Evolutionary conservation across 306 rosid species (phyloP).

Genomic region (Citrullus mucosospermus): DNA sequence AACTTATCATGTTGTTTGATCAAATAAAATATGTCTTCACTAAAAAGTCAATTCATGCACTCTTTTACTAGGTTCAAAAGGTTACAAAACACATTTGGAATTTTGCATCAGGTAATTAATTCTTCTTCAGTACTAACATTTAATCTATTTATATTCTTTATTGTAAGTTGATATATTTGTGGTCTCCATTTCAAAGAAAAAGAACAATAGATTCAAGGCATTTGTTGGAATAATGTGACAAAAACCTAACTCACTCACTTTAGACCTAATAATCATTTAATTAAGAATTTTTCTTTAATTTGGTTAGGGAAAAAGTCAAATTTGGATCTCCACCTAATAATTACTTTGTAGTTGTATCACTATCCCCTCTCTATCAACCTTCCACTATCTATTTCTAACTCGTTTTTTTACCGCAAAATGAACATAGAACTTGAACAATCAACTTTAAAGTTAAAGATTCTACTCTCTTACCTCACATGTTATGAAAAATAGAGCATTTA

Average conservation of each 20-base stretch:
- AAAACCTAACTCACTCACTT: not conserved
- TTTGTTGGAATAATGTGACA: not conserved
- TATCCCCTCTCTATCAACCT: not conserved
- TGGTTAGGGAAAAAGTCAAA: not conserved
- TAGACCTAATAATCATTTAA: constrained; percentile 1
- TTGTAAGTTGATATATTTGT: not conserved
- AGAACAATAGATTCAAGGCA: not conserved
- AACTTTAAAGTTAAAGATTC: too few relatives aligned
- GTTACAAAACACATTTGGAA: not conserved
- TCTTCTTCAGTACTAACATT: not conserved
- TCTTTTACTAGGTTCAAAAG: not conserved
- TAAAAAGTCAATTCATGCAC: not conserved
- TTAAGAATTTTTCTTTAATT: not conserved
- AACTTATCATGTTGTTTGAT: not conserved
- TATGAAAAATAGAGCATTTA: too few relatives aligned
- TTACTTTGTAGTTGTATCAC: not conserved
- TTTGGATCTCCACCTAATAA: not conserved
- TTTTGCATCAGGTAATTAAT: not conserved
- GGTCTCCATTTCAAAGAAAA: not conserved
- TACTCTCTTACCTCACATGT: too few relatives aligned
- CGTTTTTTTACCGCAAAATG: too few relatives aligned
- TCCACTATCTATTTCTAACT: not conserved
- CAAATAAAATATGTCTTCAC: not conserved
- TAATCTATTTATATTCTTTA: not conserved
- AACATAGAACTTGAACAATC: too few relatives aligned